phyloP scores from a whole-genome alignment of 768 basidiomycete species.

The Pholiota microspora region DNA sequence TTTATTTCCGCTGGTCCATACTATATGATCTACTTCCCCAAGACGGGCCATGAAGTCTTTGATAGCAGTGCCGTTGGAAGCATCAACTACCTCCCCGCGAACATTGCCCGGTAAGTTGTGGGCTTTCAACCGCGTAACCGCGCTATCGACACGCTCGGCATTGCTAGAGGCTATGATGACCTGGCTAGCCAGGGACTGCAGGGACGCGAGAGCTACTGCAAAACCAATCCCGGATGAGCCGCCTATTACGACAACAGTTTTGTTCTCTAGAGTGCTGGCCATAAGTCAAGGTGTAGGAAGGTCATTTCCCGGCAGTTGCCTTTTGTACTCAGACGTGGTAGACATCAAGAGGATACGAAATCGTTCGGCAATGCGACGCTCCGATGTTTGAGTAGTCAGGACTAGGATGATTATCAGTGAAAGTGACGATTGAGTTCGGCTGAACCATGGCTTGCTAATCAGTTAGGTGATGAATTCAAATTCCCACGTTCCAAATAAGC shows the following conservation, averaged over 20 bases:
- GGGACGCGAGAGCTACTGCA: constrained; percentile 4
- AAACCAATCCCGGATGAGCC: constrained; percentile 5
- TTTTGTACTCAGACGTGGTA: no score
- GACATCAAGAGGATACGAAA: no score
- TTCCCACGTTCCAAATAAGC: no score
- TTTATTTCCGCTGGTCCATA: constrained; percentile 4
- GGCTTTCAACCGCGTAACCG: background rate
- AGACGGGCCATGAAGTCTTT: background rate
- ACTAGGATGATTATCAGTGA: no score
- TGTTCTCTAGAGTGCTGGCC: constrained; percentile 3
- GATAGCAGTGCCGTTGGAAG: background rate
- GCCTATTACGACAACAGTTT: constrained; percentile 1
- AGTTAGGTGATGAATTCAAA: no score
- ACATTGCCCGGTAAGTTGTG: background rate
- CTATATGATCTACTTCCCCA: constrained; percentile 5
- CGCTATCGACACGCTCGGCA: background rate
- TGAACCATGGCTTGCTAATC: no score
- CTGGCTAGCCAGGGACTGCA: background rate
- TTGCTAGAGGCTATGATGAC: constrained; percentile 8
- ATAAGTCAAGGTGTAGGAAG: no score
- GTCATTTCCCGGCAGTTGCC: no score
- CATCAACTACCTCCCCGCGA: constrained; percentile 6
- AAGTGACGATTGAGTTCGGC: no score
- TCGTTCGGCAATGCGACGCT: no score
- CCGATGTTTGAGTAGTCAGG: no score